Conservation (phyloP, 495 filamentous ascomycete genomes). For the Parachaetomium inaequale region DNA sequence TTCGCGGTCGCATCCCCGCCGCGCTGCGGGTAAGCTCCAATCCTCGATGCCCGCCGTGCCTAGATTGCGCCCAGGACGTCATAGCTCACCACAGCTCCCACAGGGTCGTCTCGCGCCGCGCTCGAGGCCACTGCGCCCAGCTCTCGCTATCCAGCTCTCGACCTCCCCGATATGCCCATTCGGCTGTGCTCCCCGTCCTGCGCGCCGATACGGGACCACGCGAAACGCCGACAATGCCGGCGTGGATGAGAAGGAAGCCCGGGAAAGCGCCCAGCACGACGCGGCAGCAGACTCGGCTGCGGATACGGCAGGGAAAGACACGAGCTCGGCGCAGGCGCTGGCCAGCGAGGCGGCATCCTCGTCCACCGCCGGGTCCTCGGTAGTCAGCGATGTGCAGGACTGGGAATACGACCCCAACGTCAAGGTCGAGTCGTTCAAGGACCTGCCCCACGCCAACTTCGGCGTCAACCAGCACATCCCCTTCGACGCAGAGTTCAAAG, state of each 20-base stretch:
- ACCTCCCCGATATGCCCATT: not conserved
- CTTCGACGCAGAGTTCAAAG: constrained; percentile 91
- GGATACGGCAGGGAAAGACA: constrained; percentile 23
- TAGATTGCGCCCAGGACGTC: constrained; percentile 15
- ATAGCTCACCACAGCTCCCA: constrained; percentile 22
- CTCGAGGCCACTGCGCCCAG: constrained; percentile 10
- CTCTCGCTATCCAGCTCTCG: constrained; percentile 2
- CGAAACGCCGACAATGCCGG: constrained; percentile 10
- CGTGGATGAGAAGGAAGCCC: constrained; percentile 20
- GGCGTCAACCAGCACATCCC: constrained; percentile 94
- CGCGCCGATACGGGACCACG: constrained; percentile 24
- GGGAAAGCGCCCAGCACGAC: constrained; percentile 23
- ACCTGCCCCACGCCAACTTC: constrained; percentile 83
- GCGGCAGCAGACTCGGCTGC: constrained; percentile 26
- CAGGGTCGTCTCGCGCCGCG: constrained; percentile 29
- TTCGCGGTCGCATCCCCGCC: constrained; percentile 26
- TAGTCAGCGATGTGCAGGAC: constrained; percentile 37
- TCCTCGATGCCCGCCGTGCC: not conserved
- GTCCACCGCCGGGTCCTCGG: constrained; percentile 31
- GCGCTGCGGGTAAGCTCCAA: constrained; percentile 25
- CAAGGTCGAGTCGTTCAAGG: constrained; percentile 73
- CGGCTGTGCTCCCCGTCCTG: not conserved
- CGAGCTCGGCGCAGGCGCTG: constrained; percentile 25
- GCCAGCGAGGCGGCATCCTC: constrained; percentile 28
- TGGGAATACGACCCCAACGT: constrained; percentile 83